A percentile compares a stretch with the other conserved stretches of the same genome.
phyloP scores from a whole-genome alignment of 768 basidiomycete species.

The Tricholoma terreum region DNA sequence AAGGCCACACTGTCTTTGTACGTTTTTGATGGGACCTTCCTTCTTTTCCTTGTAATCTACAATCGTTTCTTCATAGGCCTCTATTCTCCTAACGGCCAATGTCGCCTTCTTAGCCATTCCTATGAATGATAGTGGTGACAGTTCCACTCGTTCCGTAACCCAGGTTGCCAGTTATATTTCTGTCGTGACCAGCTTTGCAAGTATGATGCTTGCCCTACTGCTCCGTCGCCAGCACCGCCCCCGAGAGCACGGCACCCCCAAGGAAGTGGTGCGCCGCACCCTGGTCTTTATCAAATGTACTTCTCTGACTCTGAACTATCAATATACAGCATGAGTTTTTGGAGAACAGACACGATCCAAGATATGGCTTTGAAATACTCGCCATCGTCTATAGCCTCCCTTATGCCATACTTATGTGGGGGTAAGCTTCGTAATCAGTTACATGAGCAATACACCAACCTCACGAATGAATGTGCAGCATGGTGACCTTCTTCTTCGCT shows the following conservation, averaged over 20 bases:
- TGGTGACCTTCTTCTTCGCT: slow-evolving; percentile 17
- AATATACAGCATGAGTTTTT: not conserved
- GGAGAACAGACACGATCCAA: not conserved
- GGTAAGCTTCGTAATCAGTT: not conserved
- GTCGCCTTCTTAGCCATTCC: slow-evolving; percentile 48
- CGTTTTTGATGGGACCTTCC: slow-evolving; percentile 7
- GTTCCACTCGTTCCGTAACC: slow-evolving; percentile 17
- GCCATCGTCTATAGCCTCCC: slow-evolving; percentile 28
- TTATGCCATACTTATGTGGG: slow-evolving; percentile 26
- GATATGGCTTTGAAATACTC: slow-evolving; percentile 17
- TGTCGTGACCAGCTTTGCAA: slow-evolving; percentile 37
- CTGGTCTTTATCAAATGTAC: not conserved
- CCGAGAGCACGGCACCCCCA: slow-evolving; percentile 25
- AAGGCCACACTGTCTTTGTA: slow-evolving; percentile 43
- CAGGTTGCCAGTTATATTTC: slow-evolving; percentile 46
- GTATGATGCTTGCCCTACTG: slow-evolving; percentile 41
- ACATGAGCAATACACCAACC: not conserved
- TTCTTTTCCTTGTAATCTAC: not conserved
- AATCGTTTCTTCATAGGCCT: slow-evolving; percentile 30
- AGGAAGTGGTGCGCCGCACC: slow-evolving; percentile 31
- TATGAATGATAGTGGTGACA: slow-evolving; percentile 36
- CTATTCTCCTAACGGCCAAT: slow-evolving; percentile 47
- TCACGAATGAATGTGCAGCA: slow-evolving; percentile 5
- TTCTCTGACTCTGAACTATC: not conserved
- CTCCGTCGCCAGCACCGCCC: slow-evolving; percentile 41